Evolutionary conservation across 2,329 filamentous ascomycete species (phyloP), one percentile per base, ranked within the genome.

Genomic region (Ceratocystis lukuohia): DNA sequence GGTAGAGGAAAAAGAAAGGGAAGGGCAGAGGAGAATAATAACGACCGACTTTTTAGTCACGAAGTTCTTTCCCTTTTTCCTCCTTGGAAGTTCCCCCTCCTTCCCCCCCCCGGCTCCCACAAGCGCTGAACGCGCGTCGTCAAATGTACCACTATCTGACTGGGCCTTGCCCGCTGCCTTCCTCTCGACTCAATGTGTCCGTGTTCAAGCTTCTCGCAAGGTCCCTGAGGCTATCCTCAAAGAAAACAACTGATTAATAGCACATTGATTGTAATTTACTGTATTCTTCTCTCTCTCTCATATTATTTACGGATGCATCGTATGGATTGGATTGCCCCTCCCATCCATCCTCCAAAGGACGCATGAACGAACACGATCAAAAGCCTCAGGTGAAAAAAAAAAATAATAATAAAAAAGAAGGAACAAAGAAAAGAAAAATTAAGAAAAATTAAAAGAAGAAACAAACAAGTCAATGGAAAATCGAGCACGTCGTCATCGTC

Each of bases 21-120:
- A 56, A 57, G 4, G 57, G 61, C 48, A 59, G 61, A 12, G 22
- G 66, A 64, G 66, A 63, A 20, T 45, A 61, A 68, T 33, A 61
- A 68, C 59, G 53, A 25, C 48, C 0, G 6, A n/a, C 69, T 28
- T 28, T n/a, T 57, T 12, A 33, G 25, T 7, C 10, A 25, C 53
- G 15, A 33, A 7, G 53, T 20, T 17, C 53, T 28, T 57, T 57
- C 65, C 65, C 66, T 61, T 62, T 64, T 65, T 62, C 37, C 37
- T 41, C 37, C 68, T 48, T 64, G 53, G 7, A 50, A 25, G 20
- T 25, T 7, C 20, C 22, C 46, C 46, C 12, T 25, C 46, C 46
- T 48, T 48, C 46, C 17, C 46, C 46, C 17, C 17, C 5, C 48
- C 48, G 17, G 48, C 30, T 30, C 53, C 53, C 53, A 30, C 53